A percentile compares a stretch with the other conserved stretches of the same genome.
Evolutionary conservation across 805 yeast genomes (phyloP).

Genomic region (Soucietia sequanensis): DNA sequence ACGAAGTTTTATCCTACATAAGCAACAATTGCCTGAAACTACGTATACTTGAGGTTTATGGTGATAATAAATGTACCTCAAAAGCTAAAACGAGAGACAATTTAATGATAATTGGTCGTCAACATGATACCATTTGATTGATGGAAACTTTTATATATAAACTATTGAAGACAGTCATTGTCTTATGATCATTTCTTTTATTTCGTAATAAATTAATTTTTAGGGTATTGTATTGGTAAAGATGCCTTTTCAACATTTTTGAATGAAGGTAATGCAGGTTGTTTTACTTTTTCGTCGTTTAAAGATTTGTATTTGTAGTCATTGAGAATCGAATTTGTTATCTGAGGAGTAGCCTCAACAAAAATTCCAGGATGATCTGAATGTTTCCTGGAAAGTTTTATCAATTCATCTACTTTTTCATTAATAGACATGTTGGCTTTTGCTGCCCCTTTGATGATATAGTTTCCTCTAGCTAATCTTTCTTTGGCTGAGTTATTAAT

Average conservation of each 20-base stretch:
- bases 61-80: conserved; percentile 66
- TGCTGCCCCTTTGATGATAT: conserved; percentile 11
- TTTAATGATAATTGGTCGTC: conserved; percentile 69
- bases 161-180: no score
- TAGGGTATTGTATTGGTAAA: conserved; percentile 41
- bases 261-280: conserved; percentile 52
- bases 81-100: conserved; percentile 52
- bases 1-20: conserved; percentile 57
- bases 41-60: conserved; percentile 74
- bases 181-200: not conserved
- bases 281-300: conserved; percentile 12
- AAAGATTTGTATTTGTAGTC: conserved; percentile 21
- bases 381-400: conserved; percentile 19
- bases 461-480: conserved; percentile 21
- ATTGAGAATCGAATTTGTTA: conserved; percentile 24
- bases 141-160: no score
- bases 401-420: conserved; percentile 19
- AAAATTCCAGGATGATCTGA: conserved; percentile 34
- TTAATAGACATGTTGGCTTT: not conserved
- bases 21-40: conserved; percentile 61
- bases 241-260: conserved; percentile 65
- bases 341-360: conserved; percentile 33
- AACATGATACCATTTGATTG: conserved; percentile 54
- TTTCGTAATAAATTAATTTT: not conserved
- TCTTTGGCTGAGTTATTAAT: conserved; percentile 23